These are phyloP conservation scores for Coemansia sp. DNA, from an alignment of 192 early-diverging fungal species.

Conservation along the genomic window DNA sequence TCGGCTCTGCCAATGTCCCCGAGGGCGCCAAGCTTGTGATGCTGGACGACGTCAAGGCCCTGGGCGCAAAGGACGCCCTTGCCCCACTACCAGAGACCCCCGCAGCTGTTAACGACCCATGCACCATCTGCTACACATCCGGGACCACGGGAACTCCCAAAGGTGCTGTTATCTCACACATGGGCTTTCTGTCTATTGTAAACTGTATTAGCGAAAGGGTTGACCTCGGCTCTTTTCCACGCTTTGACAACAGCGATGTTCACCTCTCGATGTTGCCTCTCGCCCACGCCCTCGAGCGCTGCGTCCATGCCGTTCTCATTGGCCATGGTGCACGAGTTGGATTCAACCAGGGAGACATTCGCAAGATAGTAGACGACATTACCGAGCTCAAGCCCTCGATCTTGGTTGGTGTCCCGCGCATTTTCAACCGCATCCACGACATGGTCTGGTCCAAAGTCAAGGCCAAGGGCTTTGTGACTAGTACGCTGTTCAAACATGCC, in stretches of 20 bases:
- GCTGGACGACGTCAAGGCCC: conserved; percentile 59
- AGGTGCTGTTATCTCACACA: conserved; percentile 84
- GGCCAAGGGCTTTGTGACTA: conserved; percentile 71
- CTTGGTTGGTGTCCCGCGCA: conserved; percentile 78
- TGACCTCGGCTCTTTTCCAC: conserved; percentile 16
- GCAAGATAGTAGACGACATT: conserved; percentile 74
- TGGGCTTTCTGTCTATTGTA: conserved; percentile 72
- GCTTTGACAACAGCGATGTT: conserved; percentile 56
- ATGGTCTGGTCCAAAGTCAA: conserved; percentile 85
- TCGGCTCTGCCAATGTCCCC: conserved; percentile 4
- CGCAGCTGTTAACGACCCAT: conserved; percentile 16
- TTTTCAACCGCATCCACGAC: conserved; percentile 88
- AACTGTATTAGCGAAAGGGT: conserved; percentile 16
- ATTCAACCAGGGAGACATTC: conserved; percentile 56
- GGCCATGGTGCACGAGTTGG: conserved; percentile 64
- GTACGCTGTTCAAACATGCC: conserved; percentile 72
- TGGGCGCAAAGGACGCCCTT: conserved; percentile 49
- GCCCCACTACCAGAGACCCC: conserved; percentile 56
- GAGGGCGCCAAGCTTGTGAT: conserved; percentile 56
- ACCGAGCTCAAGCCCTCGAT: conserved; percentile 68
- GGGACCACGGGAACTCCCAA: conserved; percentile 94
- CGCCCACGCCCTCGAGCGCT: conserved; percentile 85
- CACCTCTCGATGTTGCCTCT: conserved; percentile 81
- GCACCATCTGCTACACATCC: conserved; percentile 85
- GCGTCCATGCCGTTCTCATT: conserved; percentile 65